Conservation (phyloP, 495 filamentous ascomycete genomes). For the Cercophora scortea region DNA sequence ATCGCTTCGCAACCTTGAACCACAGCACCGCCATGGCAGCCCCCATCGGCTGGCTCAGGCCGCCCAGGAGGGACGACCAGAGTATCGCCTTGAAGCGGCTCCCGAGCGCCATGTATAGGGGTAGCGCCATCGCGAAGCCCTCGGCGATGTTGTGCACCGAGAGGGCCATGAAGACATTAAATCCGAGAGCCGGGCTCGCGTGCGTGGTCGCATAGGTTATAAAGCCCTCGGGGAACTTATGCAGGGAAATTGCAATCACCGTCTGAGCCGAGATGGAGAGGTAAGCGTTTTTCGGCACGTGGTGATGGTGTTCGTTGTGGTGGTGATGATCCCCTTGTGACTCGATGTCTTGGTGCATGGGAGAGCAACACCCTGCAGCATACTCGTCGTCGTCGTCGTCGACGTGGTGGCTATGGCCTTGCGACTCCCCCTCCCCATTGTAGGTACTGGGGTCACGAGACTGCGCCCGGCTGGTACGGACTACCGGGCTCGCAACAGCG, state of each 20-base stretch:
- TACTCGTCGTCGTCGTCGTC: constrained; percentile 24
- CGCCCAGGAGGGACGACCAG: constrained; percentile 77
- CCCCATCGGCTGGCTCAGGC: constrained; percentile 77
- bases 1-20: constrained; percentile 55
- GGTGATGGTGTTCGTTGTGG: constrained; percentile 66
- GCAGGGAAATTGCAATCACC: constrained; percentile 84
- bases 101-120: constrained; percentile 78
- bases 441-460: constrained; percentile 12
- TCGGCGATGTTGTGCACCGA: constrained; percentile 98
- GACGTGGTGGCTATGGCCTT: constrained; percentile 10
- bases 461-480: constrained; percentile 18
- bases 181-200: constrained; percentile 76
- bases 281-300: constrained; percentile 93
- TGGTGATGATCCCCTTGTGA: constrained; percentile 20
- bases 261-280: constrained; percentile 90
- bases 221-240: constrained; percentile 97
- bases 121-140: constrained; percentile 88
- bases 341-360: constrained; percentile 27
- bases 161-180: constrained; percentile 87
- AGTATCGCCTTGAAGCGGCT: constrained; percentile 71
- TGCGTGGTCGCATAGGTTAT: constrained; percentile 99
- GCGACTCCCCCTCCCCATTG: neutral
- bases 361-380: constrained; percentile 17
- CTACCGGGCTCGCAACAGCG: constrained; percentile 15
- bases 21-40: constrained; percentile 77